Evolutionary conservation across 1,284 basidiomycete genomes (phyloP), one percentile per base, ranked within the genome.

Genomic region (Sporisorium scitamineum): DNA sequence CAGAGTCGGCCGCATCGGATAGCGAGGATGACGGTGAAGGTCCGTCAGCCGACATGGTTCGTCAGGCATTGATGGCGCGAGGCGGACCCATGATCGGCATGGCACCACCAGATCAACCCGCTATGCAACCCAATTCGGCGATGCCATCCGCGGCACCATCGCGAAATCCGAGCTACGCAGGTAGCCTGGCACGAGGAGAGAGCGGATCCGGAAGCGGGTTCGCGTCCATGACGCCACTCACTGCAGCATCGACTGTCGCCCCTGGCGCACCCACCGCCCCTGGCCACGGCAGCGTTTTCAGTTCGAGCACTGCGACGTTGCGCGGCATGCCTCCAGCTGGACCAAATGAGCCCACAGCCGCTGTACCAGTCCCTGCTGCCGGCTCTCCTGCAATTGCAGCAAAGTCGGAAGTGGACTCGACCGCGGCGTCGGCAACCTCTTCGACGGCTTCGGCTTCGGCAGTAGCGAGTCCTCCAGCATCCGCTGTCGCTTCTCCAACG

Each of bases 21-120:
- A 70, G 74, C 54, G 72, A 75, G 10, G 74, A 66, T 32, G 69
- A 66, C 22, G 74, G 27, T 7, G 64, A 69, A 4, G 61, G 54
- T 18, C 59, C 70, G 3, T 76, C 70, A 11, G 74, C 74, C 16
- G 74, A 73, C 34, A 52, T 73, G 48, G 66, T 76, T 24, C 61
- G 70, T 0, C 70, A 76, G 53, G 74, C 74, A 2, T 54, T 76
- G 52, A 53, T 76, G 66, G 62, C 66, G 9, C 57, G 66, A 22
- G 70, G 65, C 16, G 61, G 52, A 22, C 66, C 67, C 2, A 70
- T 69, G 66, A 60, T 70, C 31, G 70, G 74, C 26, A 75, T 75
- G 72, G 54, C 59, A 14, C 45, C 66, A 31, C 60, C 56, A 16
- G 67, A 70, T 14, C 55, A 53, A 32, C 72, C 72, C 6, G 59